These are phyloP conservation scores for Magnolia sinica DNA, from an alignment of 164 flowering plant species.

Conservation along the genomic window DNA sequence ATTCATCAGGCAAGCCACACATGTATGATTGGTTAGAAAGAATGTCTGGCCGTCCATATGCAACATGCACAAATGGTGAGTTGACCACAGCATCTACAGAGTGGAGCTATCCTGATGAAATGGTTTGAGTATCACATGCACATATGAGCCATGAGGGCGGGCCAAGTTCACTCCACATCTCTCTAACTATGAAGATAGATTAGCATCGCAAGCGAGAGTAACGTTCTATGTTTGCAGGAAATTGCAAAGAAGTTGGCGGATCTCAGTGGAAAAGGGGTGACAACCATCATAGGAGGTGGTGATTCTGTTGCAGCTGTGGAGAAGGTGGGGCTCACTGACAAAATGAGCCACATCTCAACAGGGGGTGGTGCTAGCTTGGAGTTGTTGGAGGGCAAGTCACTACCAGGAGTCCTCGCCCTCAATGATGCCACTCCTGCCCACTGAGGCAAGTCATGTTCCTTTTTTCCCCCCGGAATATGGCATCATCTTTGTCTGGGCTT, in stretches of 20 bases:
- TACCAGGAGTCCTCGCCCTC: conserved; percentile 59
- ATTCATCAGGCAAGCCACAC: no score
- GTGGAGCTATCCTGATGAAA: no score
- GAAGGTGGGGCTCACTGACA: conserved; percentile 50
- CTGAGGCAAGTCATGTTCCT: conserved; percentile 3
- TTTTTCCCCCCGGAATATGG: not conserved
- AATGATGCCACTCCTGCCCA: conserved; percentile 29
- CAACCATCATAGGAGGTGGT: conserved; percentile 61
- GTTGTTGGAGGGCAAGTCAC: conserved; percentile 49
- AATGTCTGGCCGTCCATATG: no score
- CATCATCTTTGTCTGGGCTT: not conserved
- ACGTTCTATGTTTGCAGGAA: conserved; percentile 22
- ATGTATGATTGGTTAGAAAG: no score
- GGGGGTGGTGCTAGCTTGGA: conserved; percentile 63
- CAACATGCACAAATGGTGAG: no score
- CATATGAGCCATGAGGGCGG: not conserved
- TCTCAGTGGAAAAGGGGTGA: conserved; percentile 46
- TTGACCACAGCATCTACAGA: no score
- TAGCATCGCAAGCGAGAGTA: not conserved
- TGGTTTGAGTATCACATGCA: not conserved
- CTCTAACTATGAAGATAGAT: not conserved
- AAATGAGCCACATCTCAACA: conserved; percentile 63
- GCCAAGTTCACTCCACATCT: not conserved
- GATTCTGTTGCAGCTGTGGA: conserved; percentile 64
- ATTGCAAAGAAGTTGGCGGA: conserved; percentile 55